Base-by-base conservation (phyloP, 805 yeast species). In the Ogataea polymorpha region DNA sequence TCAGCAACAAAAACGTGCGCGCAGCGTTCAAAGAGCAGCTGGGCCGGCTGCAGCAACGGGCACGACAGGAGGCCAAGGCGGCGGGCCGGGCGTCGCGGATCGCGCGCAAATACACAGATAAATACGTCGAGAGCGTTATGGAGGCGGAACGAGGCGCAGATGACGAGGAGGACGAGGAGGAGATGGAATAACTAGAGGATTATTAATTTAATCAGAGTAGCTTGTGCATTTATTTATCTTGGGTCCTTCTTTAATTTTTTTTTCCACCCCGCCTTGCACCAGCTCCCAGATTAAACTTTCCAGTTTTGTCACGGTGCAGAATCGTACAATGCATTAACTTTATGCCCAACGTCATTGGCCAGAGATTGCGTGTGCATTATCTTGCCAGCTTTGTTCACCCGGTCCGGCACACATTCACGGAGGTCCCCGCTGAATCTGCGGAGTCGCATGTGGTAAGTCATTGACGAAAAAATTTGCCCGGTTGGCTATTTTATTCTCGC, bases 1-100 rank as follows among this genome's bases (percentile, higher is more conserved):
- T 90, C 61, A 77, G 87, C 39, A 93, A 93, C 67, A 70, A 77
- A 46, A 73, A 91, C 12, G 90, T 90, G 14, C 77, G 96, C 55
- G 70, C 70, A 34, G 67, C 84, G 3, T 82, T 91, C 64, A 76
- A 74, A 35, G 71, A 67, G 9, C 82, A 82, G 44, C 68, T 86
- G 58, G 67, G 61, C 37, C 60, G 58, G 2, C 62, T 84, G 37
- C 87, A 83, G 66, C 54, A 48, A 10, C 55, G 55, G 32, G 91
- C 91, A 14, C 73, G 75, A 53, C 71, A 65, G 27, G 80, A 74
- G 45, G 86, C 89, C 17, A 58, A 61, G 41, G 59, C 59, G 18
- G 55, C 65, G 3, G 86, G 88, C 24, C 74, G 71, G 46, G 79
- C 83, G 29, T 81, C 89, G 5, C 77, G 93, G 72, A 73, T 85